Conservation (phyloP, 257 asterid species). For the Petunia axillaris region DNA sequence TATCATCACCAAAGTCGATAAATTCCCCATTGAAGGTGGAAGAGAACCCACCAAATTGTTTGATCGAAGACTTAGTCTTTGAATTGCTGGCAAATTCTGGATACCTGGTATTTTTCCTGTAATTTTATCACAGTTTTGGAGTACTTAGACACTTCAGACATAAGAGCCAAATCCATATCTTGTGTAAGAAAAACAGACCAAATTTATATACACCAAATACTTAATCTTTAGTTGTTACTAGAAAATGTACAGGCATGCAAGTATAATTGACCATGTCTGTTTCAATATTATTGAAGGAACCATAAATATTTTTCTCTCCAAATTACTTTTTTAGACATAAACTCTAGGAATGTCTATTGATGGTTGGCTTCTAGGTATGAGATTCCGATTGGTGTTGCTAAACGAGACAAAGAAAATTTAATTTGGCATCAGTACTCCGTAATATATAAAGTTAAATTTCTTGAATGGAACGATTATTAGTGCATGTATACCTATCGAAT, state of each 20-base stretch:
- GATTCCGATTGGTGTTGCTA: too few species aligned
- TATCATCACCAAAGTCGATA: neutral
- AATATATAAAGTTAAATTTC: too few species aligned
- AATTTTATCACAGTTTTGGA: neutral
- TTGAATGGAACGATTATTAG: too few species aligned
- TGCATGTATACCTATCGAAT: too few species aligned
- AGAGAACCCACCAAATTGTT: neutral
- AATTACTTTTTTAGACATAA: too few species aligned
- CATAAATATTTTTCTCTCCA: too few species aligned
- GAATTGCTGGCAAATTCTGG: constrained; percentile 15
- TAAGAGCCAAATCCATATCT: neutral
- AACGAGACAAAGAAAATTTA: too few species aligned
- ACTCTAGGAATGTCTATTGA: too few species aligned
- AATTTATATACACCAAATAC: neutral
- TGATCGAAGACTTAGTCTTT: neutral
- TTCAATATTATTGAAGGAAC: too few species aligned
- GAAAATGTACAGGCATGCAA: neutral
- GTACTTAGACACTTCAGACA: neutral
- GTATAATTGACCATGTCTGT: too few species aligned
- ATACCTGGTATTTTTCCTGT: constrained; percentile 1
- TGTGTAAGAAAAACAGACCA: neutral
- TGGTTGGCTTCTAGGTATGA: too few species aligned
- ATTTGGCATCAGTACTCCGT: too few species aligned
- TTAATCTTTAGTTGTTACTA: neutral
- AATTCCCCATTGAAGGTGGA: neutral